Evolutionary conservation across 768 basidiomycete genomes (phyloP).

Genomic region (Mycena leptocephala): DNA sequence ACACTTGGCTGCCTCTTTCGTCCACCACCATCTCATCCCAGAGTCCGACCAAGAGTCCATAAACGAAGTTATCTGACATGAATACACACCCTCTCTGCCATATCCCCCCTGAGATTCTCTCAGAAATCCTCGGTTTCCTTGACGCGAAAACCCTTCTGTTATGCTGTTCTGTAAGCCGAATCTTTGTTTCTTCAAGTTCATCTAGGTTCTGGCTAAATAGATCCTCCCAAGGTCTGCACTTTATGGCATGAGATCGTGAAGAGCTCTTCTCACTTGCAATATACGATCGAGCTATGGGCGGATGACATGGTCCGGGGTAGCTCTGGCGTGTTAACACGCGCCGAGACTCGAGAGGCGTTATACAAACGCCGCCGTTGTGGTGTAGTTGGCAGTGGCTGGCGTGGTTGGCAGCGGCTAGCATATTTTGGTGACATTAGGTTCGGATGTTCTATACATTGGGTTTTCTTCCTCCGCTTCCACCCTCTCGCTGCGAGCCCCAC

Average conservation of each 20-base stretch:
- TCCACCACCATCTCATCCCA: too few species aligned
- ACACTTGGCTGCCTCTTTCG: too few species aligned
- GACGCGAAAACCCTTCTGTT: constrained; percentile 3
- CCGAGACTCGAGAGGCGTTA: constrained; percentile 2
- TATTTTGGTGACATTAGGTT: too few species aligned
- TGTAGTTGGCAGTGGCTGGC: too few species aligned
- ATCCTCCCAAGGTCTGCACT: constrained; percentile 1
- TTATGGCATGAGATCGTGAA: constrained; percentile 2
- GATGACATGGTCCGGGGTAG: constrained; percentile 10
- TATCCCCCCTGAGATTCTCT: constrained; percentile 5
- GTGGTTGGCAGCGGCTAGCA: too few species aligned
- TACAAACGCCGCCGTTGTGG: neutral
- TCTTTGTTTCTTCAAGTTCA: too few species aligned
- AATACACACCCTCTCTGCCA: neutral
- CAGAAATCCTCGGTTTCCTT: constrained; percentile 1
- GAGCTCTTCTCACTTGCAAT: constrained; percentile 12
- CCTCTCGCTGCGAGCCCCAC: too few species aligned
- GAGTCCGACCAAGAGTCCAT: too few species aligned
- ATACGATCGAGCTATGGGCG: constrained; percentile 16
- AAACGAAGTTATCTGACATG: neutral
- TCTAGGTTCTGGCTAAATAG: neutral
- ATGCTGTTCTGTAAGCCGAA: neutral
- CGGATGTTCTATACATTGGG: too few species aligned
- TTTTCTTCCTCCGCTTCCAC: too few species aligned
- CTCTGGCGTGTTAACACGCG: neutral